Evolutionary conservation across 768 basidiomycete genomes (phyloP).

Genomic region (Guyanaporus albipodus): DNA sequence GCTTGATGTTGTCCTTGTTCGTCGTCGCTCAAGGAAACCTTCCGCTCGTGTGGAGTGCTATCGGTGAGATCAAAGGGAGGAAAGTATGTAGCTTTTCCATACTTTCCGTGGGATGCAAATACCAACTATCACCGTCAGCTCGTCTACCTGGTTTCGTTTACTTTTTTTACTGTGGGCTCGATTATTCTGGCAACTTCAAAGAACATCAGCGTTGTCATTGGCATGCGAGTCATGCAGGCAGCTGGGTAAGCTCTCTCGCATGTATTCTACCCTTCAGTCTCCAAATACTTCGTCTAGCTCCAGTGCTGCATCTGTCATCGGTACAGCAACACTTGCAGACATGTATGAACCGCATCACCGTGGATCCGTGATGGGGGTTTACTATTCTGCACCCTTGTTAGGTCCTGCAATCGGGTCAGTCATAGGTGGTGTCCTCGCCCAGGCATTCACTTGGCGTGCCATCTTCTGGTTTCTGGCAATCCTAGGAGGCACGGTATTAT

Average conservation of each 20-base stretch:
- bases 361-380: constrained; percentile 78
- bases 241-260: constrained; percentile 42
- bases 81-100: constrained; percentile 41
- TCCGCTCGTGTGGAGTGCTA: constrained; percentile 31
- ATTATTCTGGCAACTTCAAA: constrained; percentile 55
- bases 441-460: constrained; percentile 72
- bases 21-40: constrained; percentile 66
- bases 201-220: constrained; percentile 56
- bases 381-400: constrained; percentile 75
- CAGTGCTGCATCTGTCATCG: constrained; percentile 67
- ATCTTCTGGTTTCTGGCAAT: constrained; percentile 83
- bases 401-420: constrained; percentile 69
- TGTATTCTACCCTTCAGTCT: neutral
- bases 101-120: neutral
- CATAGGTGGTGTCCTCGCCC: constrained; percentile 65
- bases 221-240: constrained; percentile 64
- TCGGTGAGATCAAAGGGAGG: constrained; percentile 60
- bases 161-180: constrained; percentile 52
- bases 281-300: constrained; percentile 36
- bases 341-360: constrained; percentile 73
- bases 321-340: constrained; percentile 69
- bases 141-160: constrained; percentile 52
- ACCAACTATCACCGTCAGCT: constrained; percentile 30
- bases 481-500: constrained; percentile 49
- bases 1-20: constrained; percentile 67